These are phyloP conservation scores for Trichoderma brevicompactum DNA, from an alignment of 2,329 filamentous ascomycete genomes.

Conservation along the genomic window DNA sequence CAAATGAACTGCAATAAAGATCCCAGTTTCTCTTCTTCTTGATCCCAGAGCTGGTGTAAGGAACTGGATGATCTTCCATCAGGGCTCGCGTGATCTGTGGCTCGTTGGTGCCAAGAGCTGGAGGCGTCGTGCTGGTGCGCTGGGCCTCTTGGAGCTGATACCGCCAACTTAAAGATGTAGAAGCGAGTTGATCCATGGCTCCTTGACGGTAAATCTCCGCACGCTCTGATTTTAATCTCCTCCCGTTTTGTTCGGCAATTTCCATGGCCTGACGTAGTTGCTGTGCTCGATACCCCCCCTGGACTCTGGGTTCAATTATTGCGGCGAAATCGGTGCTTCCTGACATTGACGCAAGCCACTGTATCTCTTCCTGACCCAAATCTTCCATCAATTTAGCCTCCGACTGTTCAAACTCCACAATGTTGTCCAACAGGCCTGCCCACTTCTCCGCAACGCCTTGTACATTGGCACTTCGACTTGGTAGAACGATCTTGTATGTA, in stretches of 20 bases:
- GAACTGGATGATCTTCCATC: neutral
- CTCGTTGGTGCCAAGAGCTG: neutral
- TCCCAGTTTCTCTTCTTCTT: constrained; percentile 11
- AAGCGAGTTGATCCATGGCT: neutral
- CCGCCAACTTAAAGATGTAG: neutral
- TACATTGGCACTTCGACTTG: constrained; percentile 26
- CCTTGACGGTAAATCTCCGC: neutral
- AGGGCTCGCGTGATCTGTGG: constrained; percentile 5
- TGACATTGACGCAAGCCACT: too few species aligned
- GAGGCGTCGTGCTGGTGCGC: neutral
- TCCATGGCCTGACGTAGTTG: neutral
- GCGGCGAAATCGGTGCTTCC: neutral
- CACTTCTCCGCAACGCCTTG: constrained; percentile 33
- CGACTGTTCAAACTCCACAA: constrained; percentile 22
- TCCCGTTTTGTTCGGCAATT: neutral
- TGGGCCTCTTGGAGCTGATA: neutral
- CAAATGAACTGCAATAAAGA: neutral
- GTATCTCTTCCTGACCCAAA: constrained; percentile 7
- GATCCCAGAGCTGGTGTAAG: neutral
- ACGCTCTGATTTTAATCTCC: neutral
- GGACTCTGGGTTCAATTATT: too few species aligned
- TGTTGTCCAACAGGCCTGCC: constrained; percentile 33
- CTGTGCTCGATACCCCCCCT: neutral
- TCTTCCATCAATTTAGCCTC: constrained; percentile 25
- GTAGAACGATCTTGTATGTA: constrained; percentile 32